These are phyloP conservation scores for Beauveria caledonica DNA, from an alignment of 2,329 filamentous ascomycete species.

Conservation along the genomic window DNA sequence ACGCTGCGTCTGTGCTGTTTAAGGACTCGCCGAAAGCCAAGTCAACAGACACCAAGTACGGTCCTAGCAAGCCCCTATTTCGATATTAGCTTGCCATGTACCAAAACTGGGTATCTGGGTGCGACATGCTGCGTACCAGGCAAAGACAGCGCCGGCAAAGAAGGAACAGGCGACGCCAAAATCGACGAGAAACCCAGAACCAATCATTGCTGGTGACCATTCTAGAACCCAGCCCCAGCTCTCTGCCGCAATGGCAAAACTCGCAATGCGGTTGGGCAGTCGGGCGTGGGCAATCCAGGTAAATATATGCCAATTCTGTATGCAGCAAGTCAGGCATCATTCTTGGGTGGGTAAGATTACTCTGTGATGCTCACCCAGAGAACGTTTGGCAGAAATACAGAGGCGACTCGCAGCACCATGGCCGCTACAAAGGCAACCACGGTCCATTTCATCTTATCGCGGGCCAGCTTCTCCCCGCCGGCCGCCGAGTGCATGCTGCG, in stretches of 20 bases:
- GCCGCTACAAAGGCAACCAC: slow-evolving; percentile 8
- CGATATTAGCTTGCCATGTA: background rate
- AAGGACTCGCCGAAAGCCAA: background rate
- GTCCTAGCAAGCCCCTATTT: background rate
- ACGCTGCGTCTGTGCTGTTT: background rate
- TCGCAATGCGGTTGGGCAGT: background rate
- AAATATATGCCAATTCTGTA: slow-evolving; percentile 9
- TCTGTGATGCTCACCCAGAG: background rate
- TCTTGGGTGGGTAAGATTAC: too few relatives aligned
- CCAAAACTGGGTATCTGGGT: background rate
- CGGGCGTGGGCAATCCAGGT: slow-evolving; percentile 4
- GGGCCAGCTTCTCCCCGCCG: slow-evolving; percentile 1
- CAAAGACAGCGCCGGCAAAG: background rate
- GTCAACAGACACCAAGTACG: background rate
- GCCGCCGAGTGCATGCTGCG: slow-evolving; percentile 11
- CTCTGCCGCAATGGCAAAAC: slow-evolving; percentile 3
- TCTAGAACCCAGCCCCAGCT: slow-evolving; percentile 12
- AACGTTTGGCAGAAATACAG: slow-evolving; percentile 1
- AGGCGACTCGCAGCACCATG: slow-evolving; percentile 7
- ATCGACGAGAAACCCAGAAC: slow-evolving; percentile 3
- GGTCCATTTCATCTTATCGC: slow-evolving; percentile 9
- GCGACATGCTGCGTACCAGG: background rate
- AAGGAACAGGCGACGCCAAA: slow-evolving; percentile 4
- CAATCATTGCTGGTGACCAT: slow-evolving; percentile 11
- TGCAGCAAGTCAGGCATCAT: background rate